These are phyloP conservation scores for Phalaenopsis hybrid DNA, from an alignment of 116 monocot genomes.

Conservation along the genomic window DNA sequence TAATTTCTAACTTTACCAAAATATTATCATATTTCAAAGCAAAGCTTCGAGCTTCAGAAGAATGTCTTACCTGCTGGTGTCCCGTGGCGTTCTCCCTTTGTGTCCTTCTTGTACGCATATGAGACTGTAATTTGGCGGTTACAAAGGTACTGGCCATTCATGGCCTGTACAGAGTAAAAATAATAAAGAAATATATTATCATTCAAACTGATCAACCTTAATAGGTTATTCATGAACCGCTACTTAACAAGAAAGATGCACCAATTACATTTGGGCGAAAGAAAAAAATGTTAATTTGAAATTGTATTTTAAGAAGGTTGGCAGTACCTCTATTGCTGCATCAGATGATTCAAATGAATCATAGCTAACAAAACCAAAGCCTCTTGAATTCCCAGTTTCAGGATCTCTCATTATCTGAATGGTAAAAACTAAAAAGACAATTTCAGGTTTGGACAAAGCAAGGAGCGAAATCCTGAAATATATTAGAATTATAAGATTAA, in stretches of 20 bases:
- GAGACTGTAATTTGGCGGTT: constrained; percentile 90
- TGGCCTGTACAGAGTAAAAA: constrained; percentile 44
- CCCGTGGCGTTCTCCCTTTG: constrained; percentile 95
- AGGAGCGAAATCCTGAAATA: neutral
- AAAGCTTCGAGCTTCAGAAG: neutral
- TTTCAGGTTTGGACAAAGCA: neutral
- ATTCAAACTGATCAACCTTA: neutral
- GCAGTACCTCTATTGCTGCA: constrained; percentile 81
- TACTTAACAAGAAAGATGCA: neutral
- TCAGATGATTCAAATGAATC: constrained; percentile 97
- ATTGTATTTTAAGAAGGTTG: neutral
- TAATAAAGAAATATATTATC: neutral
- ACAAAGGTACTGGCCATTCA: constrained; percentile 95
- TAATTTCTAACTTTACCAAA: neutral
- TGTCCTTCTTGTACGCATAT: constrained; percentile 97
- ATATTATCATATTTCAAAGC: neutral
- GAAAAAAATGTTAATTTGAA: neutral
- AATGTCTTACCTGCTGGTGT: constrained; percentile 79
- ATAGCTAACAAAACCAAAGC: constrained; percentile 97
- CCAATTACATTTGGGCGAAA: neutral
- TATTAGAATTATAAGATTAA: neutral
- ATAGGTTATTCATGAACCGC: neutral
- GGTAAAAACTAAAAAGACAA: neutral
- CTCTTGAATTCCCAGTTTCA: constrained; percentile 90
- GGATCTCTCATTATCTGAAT: constrained; percentile 93